phyloP scores from a whole-genome alignment of 495 filamentous ascomycete genomes.

The Aspergillus olivimuriae region DNA sequence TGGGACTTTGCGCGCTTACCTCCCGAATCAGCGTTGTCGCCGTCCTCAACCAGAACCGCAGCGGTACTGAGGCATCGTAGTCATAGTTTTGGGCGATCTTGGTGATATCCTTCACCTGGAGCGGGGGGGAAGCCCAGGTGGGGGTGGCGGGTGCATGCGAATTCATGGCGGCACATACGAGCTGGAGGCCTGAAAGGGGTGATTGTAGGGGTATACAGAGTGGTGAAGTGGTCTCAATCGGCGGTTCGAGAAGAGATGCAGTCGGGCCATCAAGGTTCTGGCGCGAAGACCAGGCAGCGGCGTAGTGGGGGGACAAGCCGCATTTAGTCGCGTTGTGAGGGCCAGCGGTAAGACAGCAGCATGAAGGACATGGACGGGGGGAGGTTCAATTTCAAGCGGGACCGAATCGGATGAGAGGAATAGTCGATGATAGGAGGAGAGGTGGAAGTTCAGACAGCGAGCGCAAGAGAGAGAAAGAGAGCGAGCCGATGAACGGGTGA shows the following conservation, averaged over 20 bases:
- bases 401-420: too few species aligned
- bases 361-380: too few species aligned
- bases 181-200: not conserved
- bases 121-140: conserved; percentile 36
- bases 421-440: too few species aligned
- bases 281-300: conserved; percentile 11
- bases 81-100: conserved; percentile 67
- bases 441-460: too few species aligned
- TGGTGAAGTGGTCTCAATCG: too few species aligned
- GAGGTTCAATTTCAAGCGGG: too few species aligned
- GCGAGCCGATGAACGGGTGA: too few species aligned
- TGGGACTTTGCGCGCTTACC: conserved; percentile 37
- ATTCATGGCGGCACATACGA: conserved; percentile 20
- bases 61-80: conserved; percentile 65
- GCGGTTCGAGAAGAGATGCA: too few species aligned
- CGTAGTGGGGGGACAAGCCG: conserved; percentile 10
- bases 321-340: too few species aligned
- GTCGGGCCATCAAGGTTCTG: conserved; percentile 12
- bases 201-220: too few species aligned
- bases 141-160: conserved; percentile 19
- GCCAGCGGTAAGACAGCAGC: too few species aligned
- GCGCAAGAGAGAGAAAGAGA: too few species aligned
- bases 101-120: conserved; percentile 68
- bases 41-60: conserved; percentile 78
- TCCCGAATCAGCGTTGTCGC: conserved; percentile 72